These are phyloP conservation scores for Cladosporium phlei DNA, from an alignment of 2,329 filamentous ascomycete genomes.

Conservation along the genomic window DNA sequence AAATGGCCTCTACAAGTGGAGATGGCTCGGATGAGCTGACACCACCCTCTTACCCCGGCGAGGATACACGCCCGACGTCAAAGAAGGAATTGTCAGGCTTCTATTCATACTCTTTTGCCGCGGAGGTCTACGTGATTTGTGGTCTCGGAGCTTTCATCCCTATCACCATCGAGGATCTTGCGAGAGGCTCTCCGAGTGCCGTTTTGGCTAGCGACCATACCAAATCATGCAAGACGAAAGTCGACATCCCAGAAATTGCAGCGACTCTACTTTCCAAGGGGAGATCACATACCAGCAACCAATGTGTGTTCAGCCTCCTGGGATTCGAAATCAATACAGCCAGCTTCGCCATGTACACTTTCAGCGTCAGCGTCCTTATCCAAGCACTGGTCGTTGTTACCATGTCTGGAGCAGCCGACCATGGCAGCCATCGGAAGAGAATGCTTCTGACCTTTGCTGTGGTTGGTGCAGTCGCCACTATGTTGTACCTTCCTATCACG, in stretches of 20 bases:
- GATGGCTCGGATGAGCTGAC: conserved; percentile 11
- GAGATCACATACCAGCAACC: conserved; percentile 34
- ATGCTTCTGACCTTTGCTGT: conserved; percentile 82
- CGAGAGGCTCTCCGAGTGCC: conserved; percentile 70
- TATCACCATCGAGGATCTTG: conserved; percentile 88
- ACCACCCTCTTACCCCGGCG: conserved; percentile 63
- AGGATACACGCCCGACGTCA: conserved; percentile 86
- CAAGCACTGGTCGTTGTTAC: conserved; percentile 92
- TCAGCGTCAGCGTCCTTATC: conserved; percentile 83
- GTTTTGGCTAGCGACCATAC: conserved; percentile 73
- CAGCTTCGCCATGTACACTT: conserved; percentile 97
- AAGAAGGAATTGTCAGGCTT: conserved; percentile 83
- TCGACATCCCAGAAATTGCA: conserved; percentile 6
- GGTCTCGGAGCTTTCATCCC: conserved; percentile 87
- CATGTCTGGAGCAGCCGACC: conserved; percentile 63
- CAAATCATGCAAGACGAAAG: conserved; percentile 59
- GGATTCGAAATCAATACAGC: conserved; percentile 90
- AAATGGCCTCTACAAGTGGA: conserved; percentile 15
- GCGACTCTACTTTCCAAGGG: background rate
- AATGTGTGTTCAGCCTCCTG: conserved; percentile 78
- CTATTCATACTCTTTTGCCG: conserved; percentile 95
- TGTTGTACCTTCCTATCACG: conserved; percentile 78
- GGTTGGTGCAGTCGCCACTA: conserved; percentile 73
- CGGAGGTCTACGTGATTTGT: conserved; percentile 94
- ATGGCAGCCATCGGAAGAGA: conserved; percentile 59